Base-by-base conservation (phyloP, 2,329 filamentous ascomycete genomes). In the Trichophyton schoenleinii region DNA sequence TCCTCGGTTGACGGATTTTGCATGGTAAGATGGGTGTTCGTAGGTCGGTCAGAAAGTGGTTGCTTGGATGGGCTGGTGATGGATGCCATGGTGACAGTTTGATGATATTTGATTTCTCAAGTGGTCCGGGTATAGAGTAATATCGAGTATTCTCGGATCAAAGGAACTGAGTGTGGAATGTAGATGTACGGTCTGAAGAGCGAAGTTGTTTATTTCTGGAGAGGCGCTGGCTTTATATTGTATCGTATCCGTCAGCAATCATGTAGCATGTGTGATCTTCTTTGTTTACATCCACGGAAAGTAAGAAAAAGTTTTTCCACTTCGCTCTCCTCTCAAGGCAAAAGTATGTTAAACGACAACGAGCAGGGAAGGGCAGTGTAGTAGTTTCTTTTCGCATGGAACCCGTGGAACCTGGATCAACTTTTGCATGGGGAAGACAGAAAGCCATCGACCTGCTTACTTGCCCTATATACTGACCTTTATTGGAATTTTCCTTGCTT, bases 21-120 rank as follows among this genome's bases (percentile, higher is more conserved):
- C 52, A 44, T 22, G 15, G 49, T 15, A n/a, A 75, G 67, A 63
- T 74, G 73, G 41, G 73, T 76, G 68, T 76, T 76, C 64, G 74
- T 75, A 22, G 74, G 69, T 61, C 74, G 74, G 65, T 73, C 71
- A 55, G 71, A 67, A 60, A 76, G 70, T 58, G 74, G 74, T 58
- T 72, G 58, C 64, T 70, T 66, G 11, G 59, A 44, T 18, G 65
- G 62, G 57, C 62, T 63, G 42, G 28, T 46, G 15, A 59, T 58
- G 55, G 55, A 42, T 15, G 55, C 22, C 41, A 55, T 55, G 5
- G 20, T 55, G 52, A 36, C 34, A 38, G 28, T 9, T 8, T 34
- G 28, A 2, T 31, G n/a, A 15, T 53, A 18, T 9, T 20, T 11
- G 49, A 13, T 31, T 34, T 13, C 31, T 34, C 8, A 22, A 25